A percentile compares a stretch with the other conserved stretches of the same genome.
phyloP scores from a whole-genome alignment of 2,329 filamentous ascomycete genomes.

The Pseudopyrenochaeta lycopersici region DNA sequence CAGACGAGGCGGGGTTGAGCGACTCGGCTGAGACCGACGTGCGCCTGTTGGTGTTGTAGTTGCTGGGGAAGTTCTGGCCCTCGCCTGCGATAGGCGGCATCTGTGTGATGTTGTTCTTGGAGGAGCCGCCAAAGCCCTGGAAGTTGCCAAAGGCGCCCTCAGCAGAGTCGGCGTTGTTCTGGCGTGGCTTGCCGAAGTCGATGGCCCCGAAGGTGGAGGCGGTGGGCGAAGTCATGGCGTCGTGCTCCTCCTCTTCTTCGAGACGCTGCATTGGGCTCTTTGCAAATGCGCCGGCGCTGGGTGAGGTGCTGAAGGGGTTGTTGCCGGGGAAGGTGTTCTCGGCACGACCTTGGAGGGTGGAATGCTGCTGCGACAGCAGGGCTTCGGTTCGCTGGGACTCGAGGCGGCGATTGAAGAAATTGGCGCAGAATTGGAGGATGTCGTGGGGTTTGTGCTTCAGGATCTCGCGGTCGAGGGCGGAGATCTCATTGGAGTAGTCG shows the following conservation, averaged over 20 bases:
- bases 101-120: constrained; percentile 49
- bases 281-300: constrained; percentile 54
- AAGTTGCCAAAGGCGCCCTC: constrained; percentile 52
- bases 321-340: constrained; percentile 78
- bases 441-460: constrained; percentile 67
- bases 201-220: constrained; percentile 55
- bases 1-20: constrained; percentile 84
- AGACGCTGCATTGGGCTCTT: constrained; percentile 68
- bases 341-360: constrained; percentile 59
- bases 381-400: constrained; percentile 70
- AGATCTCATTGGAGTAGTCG: constrained; percentile 66
- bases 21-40: constrained; percentile 98
- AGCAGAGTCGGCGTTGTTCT: constrained; percentile 50
- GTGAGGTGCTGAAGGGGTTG: constrained; percentile 74
- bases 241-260: constrained; percentile 83
- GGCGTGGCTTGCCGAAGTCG: constrained; percentile 51
- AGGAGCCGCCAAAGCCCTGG: constrained; percentile 42
- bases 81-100: constrained; percentile 58
- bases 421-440: constrained; percentile 74
- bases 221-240: constrained; percentile 78
- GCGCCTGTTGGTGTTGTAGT: constrained; percentile 92
- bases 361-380: constrained; percentile 60
- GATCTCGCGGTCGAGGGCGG: constrained; percentile 69
- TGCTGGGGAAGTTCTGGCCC: constrained; percentile 79
- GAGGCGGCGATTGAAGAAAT: constrained; percentile 72